phyloP scores from a whole-genome alignment of 2,329 filamentous ascomycete genomes.

The Neofusicoccum laricinum region DNA sequence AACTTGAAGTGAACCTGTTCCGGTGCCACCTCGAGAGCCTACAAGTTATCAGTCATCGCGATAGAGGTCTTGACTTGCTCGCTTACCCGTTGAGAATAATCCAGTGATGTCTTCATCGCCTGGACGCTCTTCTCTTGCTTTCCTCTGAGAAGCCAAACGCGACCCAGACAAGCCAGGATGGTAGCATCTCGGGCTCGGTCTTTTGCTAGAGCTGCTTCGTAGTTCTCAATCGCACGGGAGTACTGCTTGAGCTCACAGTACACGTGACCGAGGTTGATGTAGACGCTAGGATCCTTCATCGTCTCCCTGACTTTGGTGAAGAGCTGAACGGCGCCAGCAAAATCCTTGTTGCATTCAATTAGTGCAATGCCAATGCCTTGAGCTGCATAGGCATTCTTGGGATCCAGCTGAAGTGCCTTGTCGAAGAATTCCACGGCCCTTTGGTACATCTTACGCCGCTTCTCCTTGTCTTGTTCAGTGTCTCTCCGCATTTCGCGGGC shows the following conservation, averaged over 20 bases:
- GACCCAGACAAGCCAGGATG: constrained; percentile 80
- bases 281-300: constrained; percentile 81
- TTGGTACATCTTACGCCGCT: constrained; percentile 79
- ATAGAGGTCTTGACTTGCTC: background rate
- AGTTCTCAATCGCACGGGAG: constrained; percentile 88
- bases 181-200: constrained; percentile 75
- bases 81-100: constrained; percentile 60
- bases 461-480: constrained; percentile 85
- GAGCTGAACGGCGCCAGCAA: constrained; percentile 75
- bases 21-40: constrained; percentile 74
- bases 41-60: constrained; percentile 22
- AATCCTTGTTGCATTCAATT: constrained; percentile 91
- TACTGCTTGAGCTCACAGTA: constrained; percentile 89
- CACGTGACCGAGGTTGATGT: constrained; percentile 89
- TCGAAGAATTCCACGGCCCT: constrained; percentile 98
- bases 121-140: constrained; percentile 63
- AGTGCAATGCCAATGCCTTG: constrained; percentile 94
- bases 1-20: constrained; percentile 92
- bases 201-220: constrained; percentile 79
- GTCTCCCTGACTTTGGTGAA: constrained; percentile 90
- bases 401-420: constrained; percentile 91
- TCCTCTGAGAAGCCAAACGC: constrained; percentile 81
- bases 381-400: constrained; percentile 92
- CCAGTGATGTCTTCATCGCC: constrained; percentile 63
- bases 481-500: constrained; percentile 94